Percentiles rank a stretch among this genome's conserved stretches.
Evolutionary conservation across 1,284 basidiomycete species (phyloP).

Genomic region (Tremellales sp.): DNA sequence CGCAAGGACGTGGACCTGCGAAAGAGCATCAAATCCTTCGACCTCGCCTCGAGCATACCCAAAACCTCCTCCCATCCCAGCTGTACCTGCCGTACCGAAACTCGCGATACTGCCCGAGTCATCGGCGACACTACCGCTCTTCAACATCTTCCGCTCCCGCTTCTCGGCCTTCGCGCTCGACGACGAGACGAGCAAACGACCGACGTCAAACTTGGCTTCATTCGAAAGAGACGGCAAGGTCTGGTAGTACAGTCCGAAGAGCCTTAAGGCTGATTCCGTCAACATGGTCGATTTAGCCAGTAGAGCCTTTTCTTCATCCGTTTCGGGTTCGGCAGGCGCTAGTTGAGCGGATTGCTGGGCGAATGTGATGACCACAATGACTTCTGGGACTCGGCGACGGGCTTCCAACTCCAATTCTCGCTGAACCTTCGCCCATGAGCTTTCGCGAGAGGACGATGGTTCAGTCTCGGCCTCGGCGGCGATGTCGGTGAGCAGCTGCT

Average conservation of each 20-base stretch:
- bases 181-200: constrained; percentile 65
- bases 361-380: constrained; percentile 75
- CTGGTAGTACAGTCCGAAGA: constrained; percentile 78
- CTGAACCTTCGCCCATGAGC: constrained; percentile 63
- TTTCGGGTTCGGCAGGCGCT: constrained; percentile 39
- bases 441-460: constrained; percentile 50
- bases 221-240: constrained; percentile 68
- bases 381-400: constrained; percentile 73
- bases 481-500: constrained; percentile 55
- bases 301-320: constrained; percentile 39
- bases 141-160: constrained; percentile 36
- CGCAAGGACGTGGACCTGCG: constrained; percentile 73
- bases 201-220: constrained; percentile 79
- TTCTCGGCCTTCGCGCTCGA: constrained; percentile 46
- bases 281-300: constrained; percentile 56
- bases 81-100: constrained; percentile 43
- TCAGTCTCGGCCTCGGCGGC: constrained; percentile 55
- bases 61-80: constrained; percentile 49
- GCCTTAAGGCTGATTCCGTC: constrained; percentile 69
- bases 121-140: constrained; percentile 42
- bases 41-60: constrained; percentile 47
- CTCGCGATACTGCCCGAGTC: constrained; percentile 44
- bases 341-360: constrained; percentile 55
- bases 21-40: constrained; percentile 58
- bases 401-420: constrained; percentile 69